Percentiles rank a stretch among this genome's conserved stretches.
These are phyloP conservation scores for Silene coronaria DNA, from an alignment of 179 eudicot species.

Conservation along the genomic window DNA sequence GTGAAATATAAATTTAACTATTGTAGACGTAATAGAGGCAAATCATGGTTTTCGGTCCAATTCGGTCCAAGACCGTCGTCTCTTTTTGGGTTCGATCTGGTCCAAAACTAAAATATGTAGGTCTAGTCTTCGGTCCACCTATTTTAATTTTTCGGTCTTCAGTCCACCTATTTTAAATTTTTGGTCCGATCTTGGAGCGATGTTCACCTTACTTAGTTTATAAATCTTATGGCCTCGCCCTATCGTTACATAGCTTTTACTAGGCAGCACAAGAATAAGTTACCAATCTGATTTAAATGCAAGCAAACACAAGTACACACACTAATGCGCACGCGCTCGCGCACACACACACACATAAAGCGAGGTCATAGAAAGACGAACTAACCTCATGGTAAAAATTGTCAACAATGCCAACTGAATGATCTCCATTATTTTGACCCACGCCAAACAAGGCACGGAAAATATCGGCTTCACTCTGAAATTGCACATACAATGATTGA, in stretches of 20 bases:
- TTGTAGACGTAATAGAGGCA: too few species aligned
- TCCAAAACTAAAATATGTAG: too few species aligned
- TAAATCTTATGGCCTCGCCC: background rate
- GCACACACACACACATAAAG: background rate
- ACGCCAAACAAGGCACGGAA: conserved; percentile 43
- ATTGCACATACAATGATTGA: conserved; percentile 7
- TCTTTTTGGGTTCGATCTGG: too few species aligned
- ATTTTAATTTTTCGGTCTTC: too few species aligned
- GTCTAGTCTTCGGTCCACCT: too few species aligned
- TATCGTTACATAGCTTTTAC: background rate
- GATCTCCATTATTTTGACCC: conserved; percentile 59
- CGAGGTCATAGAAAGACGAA: background rate
- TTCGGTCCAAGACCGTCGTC: too few species aligned
- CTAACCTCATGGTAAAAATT: conserved; percentile 35
- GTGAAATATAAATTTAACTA: too few species aligned
- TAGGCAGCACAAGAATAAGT: background rate
- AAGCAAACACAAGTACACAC: background rate
- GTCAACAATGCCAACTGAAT: conserved; percentile 41
- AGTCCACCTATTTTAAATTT: too few species aligned
- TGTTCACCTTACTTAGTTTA: background rate
- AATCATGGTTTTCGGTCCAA: too few species aligned
- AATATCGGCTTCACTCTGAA: conserved; percentile 72
- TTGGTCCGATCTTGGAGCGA: too few species aligned
- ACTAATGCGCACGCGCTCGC: too few species aligned
- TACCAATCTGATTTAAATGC: background rate